Conservation (phyloP, 2,329 filamentous ascomycete genomes). For the Aspergillus ibericus region DNA sequence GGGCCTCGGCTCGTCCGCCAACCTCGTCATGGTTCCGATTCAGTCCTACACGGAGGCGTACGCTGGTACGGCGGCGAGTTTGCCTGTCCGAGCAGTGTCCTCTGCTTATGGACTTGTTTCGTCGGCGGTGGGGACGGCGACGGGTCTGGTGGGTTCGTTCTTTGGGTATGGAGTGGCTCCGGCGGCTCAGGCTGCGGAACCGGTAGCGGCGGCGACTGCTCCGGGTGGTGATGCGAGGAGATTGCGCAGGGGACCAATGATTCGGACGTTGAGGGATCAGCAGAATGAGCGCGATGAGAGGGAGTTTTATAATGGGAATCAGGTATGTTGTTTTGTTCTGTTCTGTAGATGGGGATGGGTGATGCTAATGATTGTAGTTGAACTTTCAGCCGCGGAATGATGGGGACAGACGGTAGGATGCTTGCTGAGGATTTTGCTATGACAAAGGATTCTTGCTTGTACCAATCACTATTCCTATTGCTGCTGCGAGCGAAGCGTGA, state of each 20-base stretch:
- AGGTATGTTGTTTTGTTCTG: slow-evolving; percentile 54
- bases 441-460: too few species aligned
- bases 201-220: slow-evolving; percentile 3
- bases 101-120: slow-evolving; percentile 45
- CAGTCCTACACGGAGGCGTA: slow-evolving; percentile 63
- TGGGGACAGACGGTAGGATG: slow-evolving; percentile 10
- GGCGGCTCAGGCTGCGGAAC: slow-evolving; percentile 14
- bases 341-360: not conserved
- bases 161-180: slow-evolving; percentile 41
- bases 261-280: slow-evolving; percentile 57
- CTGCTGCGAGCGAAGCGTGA: not conserved
- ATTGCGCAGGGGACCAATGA: slow-evolving; percentile 34
- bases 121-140: slow-evolving; percentile 44
- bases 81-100: slow-evolving; percentile 45
- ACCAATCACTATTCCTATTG: not conserved
- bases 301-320: slow-evolving; percentile 90
- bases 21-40: slow-evolving; percentile 76
- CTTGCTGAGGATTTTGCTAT: too few species aligned
- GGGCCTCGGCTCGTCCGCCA: slow-evolving; percentile 75
- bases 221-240: slow-evolving; percentile 13
- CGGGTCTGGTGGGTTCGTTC: slow-evolving; percentile 45
- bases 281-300: slow-evolving; percentile 58
- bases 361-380: slow-evolving; percentile 12
- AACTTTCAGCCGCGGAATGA: slow-evolving; percentile 25
- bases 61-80: slow-evolving; percentile 37